A percentile compares a stretch with the other conserved stretches of the same genome.
Conservation (phyloP, 148 eudicot genomes). For the Fagopyrum tataricum region DNA sequence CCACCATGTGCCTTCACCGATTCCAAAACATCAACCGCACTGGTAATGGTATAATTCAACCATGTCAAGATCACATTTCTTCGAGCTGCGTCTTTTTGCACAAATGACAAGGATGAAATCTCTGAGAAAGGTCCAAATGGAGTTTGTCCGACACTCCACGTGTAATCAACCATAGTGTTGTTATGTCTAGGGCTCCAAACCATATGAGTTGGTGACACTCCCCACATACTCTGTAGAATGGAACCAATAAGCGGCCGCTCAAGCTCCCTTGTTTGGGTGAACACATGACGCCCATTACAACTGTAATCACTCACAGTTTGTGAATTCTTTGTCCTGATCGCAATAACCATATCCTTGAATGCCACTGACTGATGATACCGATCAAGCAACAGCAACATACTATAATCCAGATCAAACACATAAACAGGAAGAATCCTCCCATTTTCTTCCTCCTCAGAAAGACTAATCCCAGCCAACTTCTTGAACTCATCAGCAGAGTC, state of each 20-base stretch:
- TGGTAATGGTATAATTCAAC: constrained; percentile 65
- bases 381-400: constrained; percentile 63
- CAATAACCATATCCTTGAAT: constrained; percentile 92
- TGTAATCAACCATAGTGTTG: constrained; percentile 72
- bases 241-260: constrained; percentile 94
- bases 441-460: constrained; percentile 64
- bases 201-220: constrained; percentile 91
- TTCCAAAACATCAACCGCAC: constrained; percentile 78
- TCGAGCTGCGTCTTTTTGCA: constrained; percentile 94
- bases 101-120: constrained; percentile 75
- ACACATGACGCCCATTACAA: constrained; percentile 88
- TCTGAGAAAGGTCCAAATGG: constrained; percentile 98
- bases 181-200: constrained; percentile 86
- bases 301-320: constrained; percentile 96
- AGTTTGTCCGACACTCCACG: constrained; percentile 94
- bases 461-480: constrained; percentile 43
- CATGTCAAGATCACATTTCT: constrained; percentile 71
- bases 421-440: constrained; percentile 79
- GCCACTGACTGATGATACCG: constrained; percentile 95
- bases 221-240: constrained; percentile 97
- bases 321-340: constrained; percentile 75
- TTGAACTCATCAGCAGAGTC: constrained; percentile 69
- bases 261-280: constrained; percentile 83
- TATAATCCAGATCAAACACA: constrained; percentile 77
- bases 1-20: constrained; percentile 83